Conservation (phyloP, 2,329 filamentous ascomycete species). For the Clarireedia homoeocarpa region DNA sequence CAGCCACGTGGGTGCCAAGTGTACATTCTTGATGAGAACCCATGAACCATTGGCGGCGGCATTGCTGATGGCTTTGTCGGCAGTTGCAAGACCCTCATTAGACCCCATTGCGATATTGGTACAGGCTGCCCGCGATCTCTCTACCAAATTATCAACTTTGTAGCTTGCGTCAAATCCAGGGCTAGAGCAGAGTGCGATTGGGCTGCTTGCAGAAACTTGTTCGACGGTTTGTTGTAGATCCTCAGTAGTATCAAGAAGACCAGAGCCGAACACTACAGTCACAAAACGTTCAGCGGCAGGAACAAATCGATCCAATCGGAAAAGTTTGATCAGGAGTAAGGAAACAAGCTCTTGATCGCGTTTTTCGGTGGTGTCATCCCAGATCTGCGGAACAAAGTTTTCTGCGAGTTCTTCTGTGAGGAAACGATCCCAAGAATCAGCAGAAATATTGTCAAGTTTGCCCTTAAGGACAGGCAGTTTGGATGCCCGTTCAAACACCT, state of each 20-base stretch:
- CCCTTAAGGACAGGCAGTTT: slow-evolving; percentile 69
- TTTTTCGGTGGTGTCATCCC: slow-evolving; percentile 55
- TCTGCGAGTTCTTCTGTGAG: slow-evolving; percentile 81
- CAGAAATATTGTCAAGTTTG: slow-evolving; percentile 53
- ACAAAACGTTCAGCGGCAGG: slow-evolving; percentile 91
- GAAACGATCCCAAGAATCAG: slow-evolving; percentile 72
- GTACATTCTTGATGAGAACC: slow-evolving; percentile 99
- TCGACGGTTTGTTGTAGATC: slow-evolving; percentile 80
- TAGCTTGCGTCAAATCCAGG: slow-evolving; percentile 97
- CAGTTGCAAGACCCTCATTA: slow-evolving; percentile 83
- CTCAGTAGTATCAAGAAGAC: slow-evolving; percentile 74
- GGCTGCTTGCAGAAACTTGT: slow-evolving; percentile 75
- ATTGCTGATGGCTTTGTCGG: slow-evolving; percentile 90
- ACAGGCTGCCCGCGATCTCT: slow-evolving; percentile 72
- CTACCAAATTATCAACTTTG: slow-evolving; percentile 94
- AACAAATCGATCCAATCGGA: slow-evolving; percentile 91
- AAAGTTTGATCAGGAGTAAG: slow-evolving; percentile 87
- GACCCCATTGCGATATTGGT: slow-evolving; percentile 99
- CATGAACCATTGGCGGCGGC: slow-evolving; percentile 88
- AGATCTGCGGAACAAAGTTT: slow-evolving; percentile 68
- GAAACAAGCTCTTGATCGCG: slow-evolving; percentile 73
- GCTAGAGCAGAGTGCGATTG: slow-evolving; percentile 87
- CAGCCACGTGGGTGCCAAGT: slow-evolving; percentile 90
- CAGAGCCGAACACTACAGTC: slow-evolving; percentile 71
- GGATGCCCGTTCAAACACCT: slow-evolving; percentile 59